Evolutionary conservation across 2,329 filamentous ascomycete genomes (phyloP), one percentile per base, ranked within the genome.

Genomic region (Lizonia empirigonia): DNA sequence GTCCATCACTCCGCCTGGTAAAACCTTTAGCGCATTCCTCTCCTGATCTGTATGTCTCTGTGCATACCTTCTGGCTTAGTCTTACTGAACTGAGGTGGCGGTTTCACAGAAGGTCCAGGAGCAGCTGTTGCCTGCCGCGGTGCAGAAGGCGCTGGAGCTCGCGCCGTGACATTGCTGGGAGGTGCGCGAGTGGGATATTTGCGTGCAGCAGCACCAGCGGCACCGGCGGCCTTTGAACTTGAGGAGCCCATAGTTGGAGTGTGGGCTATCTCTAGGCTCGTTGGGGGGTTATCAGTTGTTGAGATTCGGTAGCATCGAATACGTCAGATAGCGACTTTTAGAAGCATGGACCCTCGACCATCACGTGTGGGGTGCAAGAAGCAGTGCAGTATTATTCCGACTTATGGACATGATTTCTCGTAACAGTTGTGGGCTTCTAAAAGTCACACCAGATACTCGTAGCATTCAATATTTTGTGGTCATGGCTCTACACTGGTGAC

Each of bases 211-310:
- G 77, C 73, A 32, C 77, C 76, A 7, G 79, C 80, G 48, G 80
- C 77, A 12, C 76, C 75, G 8, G 75, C 77, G 29, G 78, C 78
- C 73, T 85, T 85, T 6, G 83, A 85, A 33, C 78, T 74, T n/a
- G 80, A 79, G 2, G 80, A 77, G n/a, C 83, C 83, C 83, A 85
- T 85, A n/a, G 32, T 45, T 53, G 47, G 38, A 37, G 23, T 41
- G 55, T 48, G 55, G 55, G 50, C 52, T 23, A 9, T 36, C 13
- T 19, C 20, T 16, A n/a, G 33, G 9, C 32, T 22, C 23, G 24
- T 35, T 16, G 32, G n/a, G n/a, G n/a, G n/a, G n/a, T n/a, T n/a
- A n/a, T n/a, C n/a, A n/a, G 38, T 60, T 65, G 63, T 65, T 65
- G 63, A 63, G 62, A 56, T 55, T 59, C 54, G 55, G n/a, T 27